Conservation (phyloP, 371 early-diverging fungal species). For the Mucor plumbeus region DNA sequence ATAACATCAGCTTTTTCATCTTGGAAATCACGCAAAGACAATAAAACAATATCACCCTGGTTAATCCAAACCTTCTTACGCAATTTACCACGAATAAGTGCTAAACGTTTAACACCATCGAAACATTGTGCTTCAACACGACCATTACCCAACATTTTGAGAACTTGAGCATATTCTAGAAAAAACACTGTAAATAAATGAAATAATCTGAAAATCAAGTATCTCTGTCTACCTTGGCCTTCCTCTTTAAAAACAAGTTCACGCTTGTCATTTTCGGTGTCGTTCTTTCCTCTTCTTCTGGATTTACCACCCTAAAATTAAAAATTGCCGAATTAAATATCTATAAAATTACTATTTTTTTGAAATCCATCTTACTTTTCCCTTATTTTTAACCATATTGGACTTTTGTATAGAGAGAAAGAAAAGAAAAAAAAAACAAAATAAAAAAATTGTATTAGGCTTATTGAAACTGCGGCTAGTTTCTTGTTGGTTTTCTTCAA, state of each 20-base stretch:
- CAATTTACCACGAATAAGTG: slow-evolving; percentile 98
- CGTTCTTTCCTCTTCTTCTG: slow-evolving; percentile 97
- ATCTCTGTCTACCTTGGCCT: slow-evolving; percentile 72
- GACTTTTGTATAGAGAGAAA: background rate
- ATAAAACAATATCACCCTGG: slow-evolving; percentile 94
- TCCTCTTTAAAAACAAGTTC: slow-evolving; percentile 95
- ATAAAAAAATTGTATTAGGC: slow-evolving; percentile 11
- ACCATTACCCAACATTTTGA: slow-evolving; percentile 97
- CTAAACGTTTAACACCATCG: slow-evolving; percentile 93
- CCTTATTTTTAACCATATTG: slow-evolving; percentile 39
- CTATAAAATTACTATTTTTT: no score
- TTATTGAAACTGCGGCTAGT: slow-evolving; percentile 30
- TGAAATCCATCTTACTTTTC: slow-evolving; percentile 23
- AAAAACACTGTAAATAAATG: background rate
- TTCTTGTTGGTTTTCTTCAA: slow-evolving; percentile 8
- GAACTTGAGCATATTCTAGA: slow-evolving; percentile 94
- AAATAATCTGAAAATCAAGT: background rate
- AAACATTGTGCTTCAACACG: slow-evolving; percentile 95
- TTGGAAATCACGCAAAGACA: slow-evolving; percentile 96
- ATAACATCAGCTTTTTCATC: slow-evolving; percentile 98
- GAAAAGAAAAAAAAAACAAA: slow-evolving; percentile 10
- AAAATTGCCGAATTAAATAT: background rate
- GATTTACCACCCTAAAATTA: slow-evolving; percentile 92
- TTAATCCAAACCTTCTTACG: slow-evolving; percentile 98
- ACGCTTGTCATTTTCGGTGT: slow-evolving; percentile 93